Percentiles rank a stretch among this genome's conserved stretches.
Evolutionary conservation across 495 filamentous ascomycete species (phyloP).

Genomic region (Acidiella bohemica): DNA sequence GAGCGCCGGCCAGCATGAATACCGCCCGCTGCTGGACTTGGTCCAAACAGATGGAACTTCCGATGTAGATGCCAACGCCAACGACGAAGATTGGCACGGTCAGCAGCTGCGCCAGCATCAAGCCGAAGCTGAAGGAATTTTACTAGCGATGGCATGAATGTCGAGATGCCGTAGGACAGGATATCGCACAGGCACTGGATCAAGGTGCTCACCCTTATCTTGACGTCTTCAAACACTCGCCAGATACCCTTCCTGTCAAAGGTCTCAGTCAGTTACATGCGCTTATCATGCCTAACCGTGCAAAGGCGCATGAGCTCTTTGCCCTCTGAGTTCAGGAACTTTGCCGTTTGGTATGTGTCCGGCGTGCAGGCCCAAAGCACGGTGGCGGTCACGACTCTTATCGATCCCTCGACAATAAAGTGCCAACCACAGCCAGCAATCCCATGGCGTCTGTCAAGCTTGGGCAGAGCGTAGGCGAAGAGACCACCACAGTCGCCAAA

Average conservation of each 20-base stretch:
- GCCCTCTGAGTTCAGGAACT: background rate
- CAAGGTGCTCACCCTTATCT: background rate
- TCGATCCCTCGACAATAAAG: background rate
- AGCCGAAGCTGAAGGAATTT: conserved; percentile 2
- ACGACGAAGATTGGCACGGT: background rate
- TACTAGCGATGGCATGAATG: background rate
- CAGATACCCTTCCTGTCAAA: background rate
- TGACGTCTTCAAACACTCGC: background rate
- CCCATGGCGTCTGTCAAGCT: background rate
- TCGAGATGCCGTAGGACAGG: conserved; percentile 1
- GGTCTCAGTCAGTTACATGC: background rate
- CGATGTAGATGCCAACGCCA: background rate
- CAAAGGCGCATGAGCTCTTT: background rate
- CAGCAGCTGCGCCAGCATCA: background rate
- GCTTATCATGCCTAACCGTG: background rate
- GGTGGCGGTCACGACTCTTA: background rate
- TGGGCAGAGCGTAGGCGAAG: background rate
- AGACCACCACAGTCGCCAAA: background rate
- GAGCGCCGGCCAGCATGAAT: background rate
- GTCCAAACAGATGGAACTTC: background rate
- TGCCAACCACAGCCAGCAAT: background rate
- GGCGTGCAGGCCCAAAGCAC: background rate
- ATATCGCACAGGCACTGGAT: background rate
- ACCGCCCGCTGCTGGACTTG: background rate
- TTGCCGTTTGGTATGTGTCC: background rate